Evolutionary conservation across 2,329 filamentous ascomycete species (phyloP).

Genomic region (Pseudocercospora ulei): DNA sequence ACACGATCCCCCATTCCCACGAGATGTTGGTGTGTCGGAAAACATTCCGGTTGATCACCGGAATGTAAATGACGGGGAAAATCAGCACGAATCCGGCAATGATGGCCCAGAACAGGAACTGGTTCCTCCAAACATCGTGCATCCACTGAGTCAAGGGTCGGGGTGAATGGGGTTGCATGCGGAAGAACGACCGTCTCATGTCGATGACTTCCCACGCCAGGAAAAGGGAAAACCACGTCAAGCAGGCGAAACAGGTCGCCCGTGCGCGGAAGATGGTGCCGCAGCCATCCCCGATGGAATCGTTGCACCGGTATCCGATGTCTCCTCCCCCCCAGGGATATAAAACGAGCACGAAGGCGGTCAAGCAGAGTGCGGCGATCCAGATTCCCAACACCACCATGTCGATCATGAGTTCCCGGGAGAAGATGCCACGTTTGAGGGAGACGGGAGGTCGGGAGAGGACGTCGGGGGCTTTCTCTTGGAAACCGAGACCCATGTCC

Average conservation of each 20-base stretch:
- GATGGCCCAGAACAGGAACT: constrained; percentile 48
- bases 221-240: constrained; percentile 69
- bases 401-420: constrained; percentile 64
- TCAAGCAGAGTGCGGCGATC: constrained; percentile 58
- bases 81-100: constrained; percentile 40
- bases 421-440: constrained; percentile 60
- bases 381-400: constrained; percentile 70
- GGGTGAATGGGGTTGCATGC: constrained; percentile 56
- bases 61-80: constrained; percentile 52
- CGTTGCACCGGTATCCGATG: constrained; percentile 54
- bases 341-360: constrained; percentile 54
- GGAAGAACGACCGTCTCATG: constrained; percentile 63
- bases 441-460: constrained; percentile 72
- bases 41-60: constrained; percentile 54
- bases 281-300: constrained; percentile 46
- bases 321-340: constrained; percentile 48
- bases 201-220: constrained; percentile 70
- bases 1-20: constrained; percentile 62
- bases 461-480: constrained; percentile 63
- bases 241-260: constrained; percentile 61
- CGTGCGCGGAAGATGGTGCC: constrained; percentile 60
- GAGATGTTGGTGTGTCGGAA: constrained; percentile 57
- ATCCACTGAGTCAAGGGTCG: constrained; percentile 57
- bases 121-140: constrained; percentile 59
- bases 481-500: constrained; percentile 77